Evolutionary conservation across 495 filamentous ascomycete genomes (phyloP).

Genomic region (Talaromyces borbonicus): DNA sequence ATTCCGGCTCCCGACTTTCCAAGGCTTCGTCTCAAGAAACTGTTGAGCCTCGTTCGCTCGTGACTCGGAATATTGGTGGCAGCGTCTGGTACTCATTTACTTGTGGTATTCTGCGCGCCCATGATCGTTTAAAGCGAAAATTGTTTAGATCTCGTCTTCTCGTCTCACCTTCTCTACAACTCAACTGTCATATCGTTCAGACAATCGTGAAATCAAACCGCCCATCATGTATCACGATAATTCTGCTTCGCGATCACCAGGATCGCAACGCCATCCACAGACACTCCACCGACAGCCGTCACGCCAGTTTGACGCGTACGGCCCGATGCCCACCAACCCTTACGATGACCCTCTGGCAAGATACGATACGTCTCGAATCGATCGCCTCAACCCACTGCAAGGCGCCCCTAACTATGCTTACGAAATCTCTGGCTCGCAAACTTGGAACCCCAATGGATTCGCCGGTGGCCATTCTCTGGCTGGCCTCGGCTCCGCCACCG

Average conservation of each 20-base stretch:
- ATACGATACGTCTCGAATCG: constrained; percentile 51
- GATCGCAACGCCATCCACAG: constrained; percentile 52
- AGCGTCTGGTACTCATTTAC: neutral
- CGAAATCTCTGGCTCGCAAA: constrained; percentile 53
- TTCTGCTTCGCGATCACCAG: constrained; percentile 48
- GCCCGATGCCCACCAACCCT: constrained; percentile 48
- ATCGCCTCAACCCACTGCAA: constrained; percentile 47
- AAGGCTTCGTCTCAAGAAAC: too few species aligned
- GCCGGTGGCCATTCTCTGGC: constrained; percentile 41
- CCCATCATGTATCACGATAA: constrained; percentile 53
- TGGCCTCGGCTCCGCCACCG: constrained; percentile 43
- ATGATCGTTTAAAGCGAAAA: constrained; percentile 1
- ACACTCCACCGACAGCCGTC: constrained; percentile 59
- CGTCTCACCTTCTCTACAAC: constrained; percentile 8
- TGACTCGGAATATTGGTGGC: neutral
- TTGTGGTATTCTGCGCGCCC: constrained; percentile 6
- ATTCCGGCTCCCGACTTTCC: too few species aligned
- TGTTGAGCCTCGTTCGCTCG: neutral
- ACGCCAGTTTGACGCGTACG: constrained; percentile 59
- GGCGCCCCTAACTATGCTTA: constrained; percentile 45
- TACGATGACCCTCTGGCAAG: constrained; percentile 55
- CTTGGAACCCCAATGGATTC: constrained; percentile 54
- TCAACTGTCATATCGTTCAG: too few species aligned
- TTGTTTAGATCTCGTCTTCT: too few species aligned
- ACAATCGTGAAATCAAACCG: too few species aligned